Conservation (phyloP, 768 basidiomycete species). For the Boletellus sp. region DNA sequence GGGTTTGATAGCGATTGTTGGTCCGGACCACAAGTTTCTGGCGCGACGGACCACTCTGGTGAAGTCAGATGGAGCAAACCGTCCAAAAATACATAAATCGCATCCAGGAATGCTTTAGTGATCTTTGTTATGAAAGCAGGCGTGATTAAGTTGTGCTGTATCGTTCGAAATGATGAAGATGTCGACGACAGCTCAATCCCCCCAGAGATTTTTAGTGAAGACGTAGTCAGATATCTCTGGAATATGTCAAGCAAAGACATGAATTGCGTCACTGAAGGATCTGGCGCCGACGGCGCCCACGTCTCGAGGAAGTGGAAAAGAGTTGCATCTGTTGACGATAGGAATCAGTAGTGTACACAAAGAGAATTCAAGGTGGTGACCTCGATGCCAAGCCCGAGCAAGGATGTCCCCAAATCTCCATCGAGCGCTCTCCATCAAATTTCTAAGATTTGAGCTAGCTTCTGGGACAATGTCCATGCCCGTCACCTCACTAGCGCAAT, state of each 20-base stretch:
- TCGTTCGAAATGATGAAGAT: constrained; percentile 46
- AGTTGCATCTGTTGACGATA: constrained; percentile 62
- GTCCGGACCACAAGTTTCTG: constrained; percentile 5
- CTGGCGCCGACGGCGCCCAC: constrained; percentile 67
- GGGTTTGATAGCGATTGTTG: constrained; percentile 26
- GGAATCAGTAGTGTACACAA: constrained; percentile 2
- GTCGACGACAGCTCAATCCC: constrained; percentile 57
- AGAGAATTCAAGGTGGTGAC: constrained; percentile 38
- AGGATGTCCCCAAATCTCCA: constrained; percentile 89
- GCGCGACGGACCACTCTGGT: constrained; percentile 50
- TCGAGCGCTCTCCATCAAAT: constrained; percentile 72
- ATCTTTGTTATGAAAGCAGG: constrained; percentile 69
- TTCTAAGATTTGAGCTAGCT: constrained; percentile 60
- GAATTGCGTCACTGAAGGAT: constrained; percentile 68
- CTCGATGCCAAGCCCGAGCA: constrained; percentile 75
- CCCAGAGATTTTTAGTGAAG: constrained; percentile 77
- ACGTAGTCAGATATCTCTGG: constrained; percentile 72
- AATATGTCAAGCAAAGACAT: constrained; percentile 75
- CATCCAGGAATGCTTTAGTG: constrained; percentile 80
- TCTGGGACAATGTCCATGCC: constrained; percentile 81
- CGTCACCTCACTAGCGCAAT: constrained; percentile 77
- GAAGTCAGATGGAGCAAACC: constrained; percentile 79
- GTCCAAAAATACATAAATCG: constrained; percentile 80
- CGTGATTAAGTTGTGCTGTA: constrained; percentile 60
- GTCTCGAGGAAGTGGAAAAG: constrained; percentile 80